Evolutionary conservation across 2,329 filamentous ascomycete genomes (phyloP), one percentile per base, ranked within the genome.

Genomic region (Calonectria leucothoes): DNA sequence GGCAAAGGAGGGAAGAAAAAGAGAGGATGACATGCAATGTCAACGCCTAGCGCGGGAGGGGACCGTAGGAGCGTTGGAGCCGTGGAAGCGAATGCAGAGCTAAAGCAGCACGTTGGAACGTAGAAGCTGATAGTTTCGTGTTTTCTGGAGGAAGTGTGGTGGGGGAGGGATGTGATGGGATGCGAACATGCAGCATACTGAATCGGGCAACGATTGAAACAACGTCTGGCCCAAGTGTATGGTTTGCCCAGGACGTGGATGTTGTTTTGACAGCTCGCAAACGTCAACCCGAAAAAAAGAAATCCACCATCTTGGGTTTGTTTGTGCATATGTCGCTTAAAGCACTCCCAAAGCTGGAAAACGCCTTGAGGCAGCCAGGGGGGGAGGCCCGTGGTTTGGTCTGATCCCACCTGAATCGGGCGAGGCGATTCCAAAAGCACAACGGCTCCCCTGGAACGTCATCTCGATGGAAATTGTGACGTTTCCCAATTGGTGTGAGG

Each of bases 371-470:
- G 25, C 33, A 61, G 31, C 25, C 27, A 57, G 45, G 70, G 70
- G 55, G 35, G 5, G 6, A 20, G 17, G 17, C 14, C 20, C n/a
- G 42, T 23, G 42, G n/a, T 45, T 17, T 5, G 20, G 49, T 39
- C 25, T 71, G 78, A 79, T 78, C 76, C 67, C 70, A 79, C 61
- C 77, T 76, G 33, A 57, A 77, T 78, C 66, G 68, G 69, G 74
- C 63, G 66, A 71, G 63, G 70, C 33, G 55, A 61, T 61, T 61
- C 23, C 55, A 35, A 69, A 70, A 74, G 61, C 42, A 70, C 76
- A 76, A 75, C 78, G 72, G 63, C 68, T 74, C 66, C 35, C 76
- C 72, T 79, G 76, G 59, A 69, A 73, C 63, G 49, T 74, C 71
- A 78, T 75, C 70, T 66, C 51, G 55, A 66, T 67, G 49, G 61